Evolutionary conservation across 2,329 filamentous ascomycete species (phyloP).

Genomic region (Cladosporium sp.): DNA sequence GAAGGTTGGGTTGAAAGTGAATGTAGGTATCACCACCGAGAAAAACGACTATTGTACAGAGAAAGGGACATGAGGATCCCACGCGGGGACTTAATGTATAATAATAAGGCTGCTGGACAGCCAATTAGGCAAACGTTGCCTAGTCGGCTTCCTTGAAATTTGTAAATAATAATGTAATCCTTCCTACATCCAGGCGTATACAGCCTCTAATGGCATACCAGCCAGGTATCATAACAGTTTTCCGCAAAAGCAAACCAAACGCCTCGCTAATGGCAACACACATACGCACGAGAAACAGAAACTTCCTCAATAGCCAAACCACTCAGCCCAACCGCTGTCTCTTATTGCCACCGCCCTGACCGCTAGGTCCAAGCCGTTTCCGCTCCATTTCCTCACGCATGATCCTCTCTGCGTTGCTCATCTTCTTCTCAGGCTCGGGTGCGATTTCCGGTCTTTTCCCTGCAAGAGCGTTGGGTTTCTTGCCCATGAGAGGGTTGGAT

Average conservation of each 20-base stretch:
- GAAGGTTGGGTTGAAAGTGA: too few relatives aligned
- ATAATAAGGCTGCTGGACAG: neutral
- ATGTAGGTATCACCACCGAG: too few relatives aligned
- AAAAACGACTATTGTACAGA: too few relatives aligned
- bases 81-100: conserved; percentile 7
- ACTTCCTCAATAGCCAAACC: conserved; percentile 15
- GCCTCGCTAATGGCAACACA: conserved; percentile 10
- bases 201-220: conserved; percentile 10
- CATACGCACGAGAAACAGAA: too few relatives aligned
- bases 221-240: conserved; percentile 8
- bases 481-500: conserved; percentile 32
- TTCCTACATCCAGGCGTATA: neutral
- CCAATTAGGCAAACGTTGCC: neutral
- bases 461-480: conserved; percentile 69
- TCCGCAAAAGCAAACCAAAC: neutral
- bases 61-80: too few relatives aligned
- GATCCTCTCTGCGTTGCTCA: conserved; percentile 81
- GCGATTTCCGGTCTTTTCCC: conserved; percentile 57
- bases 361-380: conserved; percentile 32
- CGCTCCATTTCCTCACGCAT: conserved; percentile 61
- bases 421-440: conserved; percentile 65
- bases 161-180: neutral
- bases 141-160: neutral
- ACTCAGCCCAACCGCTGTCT: conserved; percentile 21
- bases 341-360: conserved; percentile 22